A percentile compares a stretch with the other conserved stretches of the same genome.
These are phyloP conservation scores for Komagataella ulmi DNA, from an alignment of 805 yeast species.

Conservation along the genomic window DNA sequence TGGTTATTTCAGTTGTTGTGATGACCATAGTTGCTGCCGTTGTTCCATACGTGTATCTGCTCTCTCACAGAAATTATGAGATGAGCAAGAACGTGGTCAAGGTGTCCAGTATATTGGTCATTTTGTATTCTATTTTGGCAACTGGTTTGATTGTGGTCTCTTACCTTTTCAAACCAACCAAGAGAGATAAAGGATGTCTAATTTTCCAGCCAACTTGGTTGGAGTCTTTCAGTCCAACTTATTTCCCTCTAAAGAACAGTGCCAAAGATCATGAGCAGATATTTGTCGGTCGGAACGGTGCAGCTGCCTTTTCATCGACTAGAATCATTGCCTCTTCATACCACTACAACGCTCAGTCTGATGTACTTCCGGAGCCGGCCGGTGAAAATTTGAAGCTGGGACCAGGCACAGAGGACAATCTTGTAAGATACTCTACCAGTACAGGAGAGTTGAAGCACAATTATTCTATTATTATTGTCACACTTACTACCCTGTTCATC, in stretches of 20 bases:
- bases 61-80: slow-evolving; percentile 27
- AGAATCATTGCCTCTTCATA: slow-evolving; percentile 50
- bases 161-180: slow-evolving; percentile 40
- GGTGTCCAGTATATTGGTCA: slow-evolving; percentile 33
- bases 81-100: slow-evolving; percentile 42
- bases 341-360: slow-evolving; percentile 6
- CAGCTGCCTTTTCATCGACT: slow-evolving; percentile 34
- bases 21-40: slow-evolving; percentile 58
- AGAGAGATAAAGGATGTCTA: slow-evolving; percentile 31
- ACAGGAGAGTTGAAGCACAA: slow-evolving; percentile 28
- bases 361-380: neutral
- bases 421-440: slow-evolving; percentile 4
- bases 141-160: slow-evolving; percentile 34
- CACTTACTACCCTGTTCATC: slow-evolving; percentile 31
- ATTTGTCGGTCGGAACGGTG: slow-evolving; percentile 21
- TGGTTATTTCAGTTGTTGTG: slow-evolving; percentile 45
- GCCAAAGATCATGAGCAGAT: slow-evolving; percentile 11
- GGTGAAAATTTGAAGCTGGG: neutral
- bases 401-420: slow-evolving; percentile 10
- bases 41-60: slow-evolving; percentile 44
- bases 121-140: slow-evolving; percentile 41
- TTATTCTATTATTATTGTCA: slow-evolving; percentile 31
- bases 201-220: slow-evolving; percentile 73
- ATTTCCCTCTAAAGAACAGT: slow-evolving; percentile 45
- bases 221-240: slow-evolving; percentile 42